Evolutionary conservation across 306 rosid genomes (phyloP).

Genomic region (Quillaja saponaria): DNA sequence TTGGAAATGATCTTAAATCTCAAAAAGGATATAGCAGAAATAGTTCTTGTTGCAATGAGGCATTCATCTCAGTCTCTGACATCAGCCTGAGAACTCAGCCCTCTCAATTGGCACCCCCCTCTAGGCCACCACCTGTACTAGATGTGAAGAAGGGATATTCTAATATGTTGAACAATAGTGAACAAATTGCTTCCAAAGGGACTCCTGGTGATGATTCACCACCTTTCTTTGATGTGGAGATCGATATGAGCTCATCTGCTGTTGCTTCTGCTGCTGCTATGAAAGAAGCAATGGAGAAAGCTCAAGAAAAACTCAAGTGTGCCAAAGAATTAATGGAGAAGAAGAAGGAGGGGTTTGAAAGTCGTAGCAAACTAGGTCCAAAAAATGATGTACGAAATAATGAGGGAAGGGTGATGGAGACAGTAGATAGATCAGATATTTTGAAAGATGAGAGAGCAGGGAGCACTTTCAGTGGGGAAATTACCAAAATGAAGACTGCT

Average conservation of each 20-base stretch:
- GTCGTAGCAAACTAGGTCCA: constrained; percentile 36
- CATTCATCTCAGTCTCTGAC: constrained; percentile 64
- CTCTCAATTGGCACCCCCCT: constrained; percentile 83
- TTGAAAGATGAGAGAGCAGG: constrained; percentile 45
- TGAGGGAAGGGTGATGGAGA: constrained; percentile 40
- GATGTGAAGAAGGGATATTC: constrained; percentile 48
- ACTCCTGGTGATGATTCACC: constrained; percentile 53
- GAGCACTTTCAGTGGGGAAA: constrained; percentile 34
- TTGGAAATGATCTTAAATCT: constrained; percentile 40
- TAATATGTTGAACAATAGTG: constrained; percentile 36
- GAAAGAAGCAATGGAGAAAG: constrained; percentile 63
- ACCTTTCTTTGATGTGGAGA: constrained; percentile 81
- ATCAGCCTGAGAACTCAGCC: constrained; percentile 83
- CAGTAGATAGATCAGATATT: constrained; percentile 35
- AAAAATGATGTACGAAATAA: constrained; percentile 40
- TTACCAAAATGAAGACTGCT: constrained; percentile 32
- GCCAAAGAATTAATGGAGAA: constrained; percentile 67
- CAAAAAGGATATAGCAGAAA: constrained; percentile 37
- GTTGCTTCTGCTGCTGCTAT: constrained; percentile 65
- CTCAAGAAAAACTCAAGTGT: constrained; percentile 54
- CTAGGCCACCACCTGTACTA: constrained; percentile 75
- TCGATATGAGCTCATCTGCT: constrained; percentile 81
- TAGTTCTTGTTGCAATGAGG: constrained; percentile 45
- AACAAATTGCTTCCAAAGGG: constrained; percentile 47
- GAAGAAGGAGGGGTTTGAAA: constrained; percentile 53